Evolutionary conservation across 345 rosid genomes (phyloP).

Genomic region (Eucalyptus sp.): DNA sequence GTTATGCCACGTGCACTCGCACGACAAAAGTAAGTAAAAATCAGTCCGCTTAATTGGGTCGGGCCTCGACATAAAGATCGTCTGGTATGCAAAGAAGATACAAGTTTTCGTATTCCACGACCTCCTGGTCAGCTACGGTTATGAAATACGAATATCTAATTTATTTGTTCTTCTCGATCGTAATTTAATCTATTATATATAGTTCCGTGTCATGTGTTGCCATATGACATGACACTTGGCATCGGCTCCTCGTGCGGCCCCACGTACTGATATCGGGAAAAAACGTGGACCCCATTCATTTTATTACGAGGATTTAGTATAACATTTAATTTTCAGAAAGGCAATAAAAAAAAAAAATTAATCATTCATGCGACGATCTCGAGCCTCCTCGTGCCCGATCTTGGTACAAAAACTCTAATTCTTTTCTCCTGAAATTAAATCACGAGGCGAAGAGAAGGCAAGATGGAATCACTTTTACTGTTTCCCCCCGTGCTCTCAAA

Average conservation of each 20-base stretch:
- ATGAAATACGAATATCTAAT: background rate
- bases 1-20: background rate
- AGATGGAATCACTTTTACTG: background rate
- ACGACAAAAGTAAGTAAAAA: background rate
- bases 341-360: background rate
- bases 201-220: background rate
- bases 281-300: background rate
- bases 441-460: background rate
- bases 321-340: background rate
- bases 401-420: background rate
- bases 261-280: fast-evolving
- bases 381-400: background rate
- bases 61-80: background rate
- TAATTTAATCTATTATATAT: fast-evolving
- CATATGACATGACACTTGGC: background rate
- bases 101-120: background rate
- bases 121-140: background rate
- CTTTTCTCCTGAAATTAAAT: background rate
- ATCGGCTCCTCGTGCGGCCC: fast-evolving
- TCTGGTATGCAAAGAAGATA: background rate
- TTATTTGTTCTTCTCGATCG: fast-evolving
- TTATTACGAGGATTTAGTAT: background rate
- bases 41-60: background rate
- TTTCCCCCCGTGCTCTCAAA: background rate
- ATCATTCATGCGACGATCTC: background rate